phyloP scores from a whole-genome alignment of 257 asterid species.

The Misopates orontium region DNA sequence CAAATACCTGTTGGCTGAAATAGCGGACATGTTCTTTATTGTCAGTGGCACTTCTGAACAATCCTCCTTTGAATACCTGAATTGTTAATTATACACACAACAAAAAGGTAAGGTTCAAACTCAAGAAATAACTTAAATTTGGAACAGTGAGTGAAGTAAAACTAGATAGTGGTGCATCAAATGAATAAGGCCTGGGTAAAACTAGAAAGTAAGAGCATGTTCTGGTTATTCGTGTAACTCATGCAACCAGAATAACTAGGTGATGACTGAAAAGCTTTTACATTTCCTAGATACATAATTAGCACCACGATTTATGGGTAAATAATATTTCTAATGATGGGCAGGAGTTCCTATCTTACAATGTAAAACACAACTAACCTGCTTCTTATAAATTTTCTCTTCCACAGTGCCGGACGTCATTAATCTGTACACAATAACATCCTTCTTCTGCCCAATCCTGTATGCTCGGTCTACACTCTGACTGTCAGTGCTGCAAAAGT shows the following conservation, averaged over 20 bases:
- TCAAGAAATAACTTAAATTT: background rate
- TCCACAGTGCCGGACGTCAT: constrained; percentile 95
- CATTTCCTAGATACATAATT: constrained; percentile 3
- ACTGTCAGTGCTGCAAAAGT: constrained; percentile 77
- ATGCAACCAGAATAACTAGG: constrained; percentile 12
- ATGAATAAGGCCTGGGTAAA: background rate
- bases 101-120: constrained; percentile 4
- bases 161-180: background rate
- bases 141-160: background rate
- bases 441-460: constrained; percentile 91
- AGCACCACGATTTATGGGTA: constrained; percentile 1
- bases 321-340: background rate
- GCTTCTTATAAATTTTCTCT: constrained; percentile 90
- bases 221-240: constrained; percentile 5
- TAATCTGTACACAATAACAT: constrained; percentile 87
- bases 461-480: constrained; percentile 98
- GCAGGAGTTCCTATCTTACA: background rate
- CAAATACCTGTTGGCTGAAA: constrained; percentile 83
- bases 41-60: constrained; percentile 95
- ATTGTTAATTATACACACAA: constrained; percentile 22
- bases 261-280: constrained; percentile 6
- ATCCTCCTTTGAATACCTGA: constrained; percentile 95
- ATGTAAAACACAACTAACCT: constrained; percentile 44
- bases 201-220: constrained; percentile 7
- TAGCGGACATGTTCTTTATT: constrained; percentile 88